Evolutionary conservation across 495 filamentous ascomycete genomes (phyloP).

Genomic region (Hypoxylon trugodes): DNA sequence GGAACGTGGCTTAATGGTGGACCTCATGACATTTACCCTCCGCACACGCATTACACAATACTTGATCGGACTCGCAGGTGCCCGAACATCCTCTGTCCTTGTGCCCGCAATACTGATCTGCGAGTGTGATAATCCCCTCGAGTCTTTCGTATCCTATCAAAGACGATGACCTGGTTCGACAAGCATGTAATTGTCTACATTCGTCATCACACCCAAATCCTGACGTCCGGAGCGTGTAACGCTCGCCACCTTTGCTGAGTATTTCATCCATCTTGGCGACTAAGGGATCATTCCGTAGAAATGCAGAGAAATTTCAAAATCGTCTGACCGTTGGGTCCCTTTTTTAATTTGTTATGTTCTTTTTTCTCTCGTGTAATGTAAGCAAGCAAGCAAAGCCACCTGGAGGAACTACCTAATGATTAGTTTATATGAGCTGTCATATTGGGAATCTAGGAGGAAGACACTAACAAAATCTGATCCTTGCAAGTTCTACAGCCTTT

Average conservation of each 20-base stretch:
- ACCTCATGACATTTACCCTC: neutral
- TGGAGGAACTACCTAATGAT: too few relatives aligned
- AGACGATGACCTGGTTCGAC: neutral
- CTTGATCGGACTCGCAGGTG: neutral
- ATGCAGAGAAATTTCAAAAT: too few relatives aligned
- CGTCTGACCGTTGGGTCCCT: too few relatives aligned
- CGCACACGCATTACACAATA: conserved; percentile 10
- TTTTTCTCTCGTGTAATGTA: conserved; percentile 3
- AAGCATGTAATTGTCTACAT: too few relatives aligned
- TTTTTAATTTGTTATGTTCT: too few relatives aligned
- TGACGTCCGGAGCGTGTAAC: too few relatives aligned
- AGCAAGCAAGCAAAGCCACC: too few relatives aligned
- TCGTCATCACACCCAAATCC: too few relatives aligned
- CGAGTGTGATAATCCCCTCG: neutral
- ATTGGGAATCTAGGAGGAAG: conserved; percentile 19
- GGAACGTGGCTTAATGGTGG: conserved; percentile 3
- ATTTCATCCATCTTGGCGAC: too few relatives aligned
- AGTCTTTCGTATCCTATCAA: neutral
- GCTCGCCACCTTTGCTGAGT: too few relatives aligned
- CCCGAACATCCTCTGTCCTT: conserved; percentile 9
- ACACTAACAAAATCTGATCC: conserved; percentile 19
- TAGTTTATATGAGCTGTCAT: conserved; percentile 36
- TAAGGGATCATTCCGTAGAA: too few relatives aligned
- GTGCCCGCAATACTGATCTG: conserved; percentile 16
- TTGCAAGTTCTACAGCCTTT: conserved; percentile 8